Conservation (phyloP, 345 rosid species). For the Psidium guajava region DNA sequence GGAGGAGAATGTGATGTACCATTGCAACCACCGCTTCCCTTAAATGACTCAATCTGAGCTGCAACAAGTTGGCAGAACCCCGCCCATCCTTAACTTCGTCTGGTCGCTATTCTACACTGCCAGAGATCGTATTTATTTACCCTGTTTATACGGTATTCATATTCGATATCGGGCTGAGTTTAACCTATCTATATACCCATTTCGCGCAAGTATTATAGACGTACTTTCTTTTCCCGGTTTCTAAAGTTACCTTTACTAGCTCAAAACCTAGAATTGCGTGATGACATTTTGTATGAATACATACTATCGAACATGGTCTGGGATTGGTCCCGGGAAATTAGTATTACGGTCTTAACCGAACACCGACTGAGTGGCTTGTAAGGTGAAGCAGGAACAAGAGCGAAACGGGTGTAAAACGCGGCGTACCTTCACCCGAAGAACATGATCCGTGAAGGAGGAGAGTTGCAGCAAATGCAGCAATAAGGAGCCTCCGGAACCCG, state of each 20-base stretch:
- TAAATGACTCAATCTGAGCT: background rate
- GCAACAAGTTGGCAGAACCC: background rate
- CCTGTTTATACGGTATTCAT: background rate
- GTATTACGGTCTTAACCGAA: background rate
- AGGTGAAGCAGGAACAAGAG: background rate
- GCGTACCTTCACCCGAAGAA: background rate
- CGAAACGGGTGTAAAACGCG: background rate
- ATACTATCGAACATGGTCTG: background rate
- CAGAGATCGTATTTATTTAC: background rate
- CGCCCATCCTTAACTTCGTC: background rate
- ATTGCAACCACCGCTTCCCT: background rate
- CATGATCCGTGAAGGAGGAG: background rate
- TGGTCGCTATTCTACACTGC: background rate
- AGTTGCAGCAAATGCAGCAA: background rate
- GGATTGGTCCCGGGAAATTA: background rate
- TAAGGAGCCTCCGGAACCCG: background rate
- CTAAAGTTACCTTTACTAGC: too few species aligned
- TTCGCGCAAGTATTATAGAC: background rate
- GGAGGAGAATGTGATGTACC: background rate
- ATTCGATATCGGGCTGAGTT: background rate
- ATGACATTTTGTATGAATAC: too few species aligned
- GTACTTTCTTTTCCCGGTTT: too few species aligned
- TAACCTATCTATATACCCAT: background rate
- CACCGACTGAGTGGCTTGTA: background rate
- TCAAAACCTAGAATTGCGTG: too few species aligned